Conservation (phyloP, 192 early-diverging fungal species). For the Coemansia sp. region DNA sequence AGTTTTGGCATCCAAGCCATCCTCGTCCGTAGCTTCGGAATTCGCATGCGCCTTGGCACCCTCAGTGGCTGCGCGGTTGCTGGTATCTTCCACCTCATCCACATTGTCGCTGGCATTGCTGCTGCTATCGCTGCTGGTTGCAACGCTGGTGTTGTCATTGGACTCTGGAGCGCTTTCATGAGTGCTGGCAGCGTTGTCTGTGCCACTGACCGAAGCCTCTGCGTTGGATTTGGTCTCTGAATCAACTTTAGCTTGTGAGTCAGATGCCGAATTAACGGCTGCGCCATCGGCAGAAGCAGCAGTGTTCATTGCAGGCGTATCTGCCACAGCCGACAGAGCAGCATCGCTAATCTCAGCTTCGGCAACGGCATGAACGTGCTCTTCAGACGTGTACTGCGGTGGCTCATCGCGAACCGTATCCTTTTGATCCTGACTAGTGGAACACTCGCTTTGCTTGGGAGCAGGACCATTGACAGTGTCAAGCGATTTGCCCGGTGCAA, state of each 20-base stretch:
- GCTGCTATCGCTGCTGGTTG: too few species aligned
- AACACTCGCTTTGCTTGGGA: not conserved
- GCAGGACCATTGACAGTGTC: not conserved
- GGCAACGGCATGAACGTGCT: not conserved
- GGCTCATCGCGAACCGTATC: not conserved
- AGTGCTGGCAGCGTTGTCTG: too few species aligned
- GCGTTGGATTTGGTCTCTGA: too few species aligned
- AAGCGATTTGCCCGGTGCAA: constrained; percentile 9
- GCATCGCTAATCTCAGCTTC: constrained; percentile 1
- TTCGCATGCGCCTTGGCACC: not conserved
- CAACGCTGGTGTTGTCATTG: too few species aligned
- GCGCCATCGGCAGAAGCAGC: not conserved
- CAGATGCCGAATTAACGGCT: not conserved
- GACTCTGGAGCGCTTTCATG: too few species aligned
- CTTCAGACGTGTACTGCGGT: constrained; percentile 5
- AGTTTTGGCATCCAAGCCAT: constrained; percentile 12
- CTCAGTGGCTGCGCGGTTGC: not conserved
- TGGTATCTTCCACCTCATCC: not conserved
- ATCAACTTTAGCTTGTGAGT: not conserved
- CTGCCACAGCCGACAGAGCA: not conserved
- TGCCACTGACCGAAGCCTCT: too few species aligned
- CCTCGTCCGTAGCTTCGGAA: constrained; percentile 12
- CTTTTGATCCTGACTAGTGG: not conserved
- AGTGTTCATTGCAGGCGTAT: not conserved
- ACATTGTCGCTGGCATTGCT: too few species aligned